phyloP scores from a whole-genome alignment of 805 yeast species.

The Barnettozyma botsteinii region DNA sequence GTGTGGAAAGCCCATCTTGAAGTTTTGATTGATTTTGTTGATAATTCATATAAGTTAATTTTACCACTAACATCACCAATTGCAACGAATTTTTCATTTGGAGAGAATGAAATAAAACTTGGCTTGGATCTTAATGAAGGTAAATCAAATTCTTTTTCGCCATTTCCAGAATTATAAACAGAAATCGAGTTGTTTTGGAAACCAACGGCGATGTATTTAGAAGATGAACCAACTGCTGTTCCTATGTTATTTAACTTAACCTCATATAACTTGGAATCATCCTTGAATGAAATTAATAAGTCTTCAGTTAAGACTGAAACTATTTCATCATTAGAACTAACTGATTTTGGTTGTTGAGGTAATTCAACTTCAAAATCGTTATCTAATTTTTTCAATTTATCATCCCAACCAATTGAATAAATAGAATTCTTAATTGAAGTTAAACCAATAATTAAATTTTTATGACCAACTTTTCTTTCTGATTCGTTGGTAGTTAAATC shows the following conservation, averaged over 20 bases:
- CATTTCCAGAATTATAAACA: slow-evolving; percentile 32
- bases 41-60: slow-evolving; percentile 60
- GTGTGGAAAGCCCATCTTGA: slow-evolving; percentile 96
- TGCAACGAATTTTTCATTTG: slow-evolving; percentile 62
- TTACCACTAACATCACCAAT: slow-evolving; percentile 87
- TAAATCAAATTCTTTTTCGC: slow-evolving; percentile 25
- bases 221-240: slow-evolving; percentile 40
- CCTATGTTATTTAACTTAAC: slow-evolving; percentile 34
- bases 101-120: slow-evolving; percentile 61
- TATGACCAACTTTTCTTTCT: slow-evolving; percentile 41
- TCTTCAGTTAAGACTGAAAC: slow-evolving; percentile 37
- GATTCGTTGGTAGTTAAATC: slow-evolving; percentile 33
- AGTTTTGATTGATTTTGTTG: slow-evolving; percentile 54
- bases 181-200: slow-evolving; percentile 34
- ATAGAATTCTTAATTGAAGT: slow-evolving; percentile 30
- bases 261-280: slow-evolving; percentile 27
- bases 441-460: slow-evolving; percentile 59
- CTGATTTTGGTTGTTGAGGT: slow-evolving; percentile 45
- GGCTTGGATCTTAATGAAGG: slow-evolving; percentile 56
- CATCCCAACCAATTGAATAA: slow-evolving; percentile 86
- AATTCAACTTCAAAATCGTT: slow-evolving; percentile 29
- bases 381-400: slow-evolving; percentile 44
- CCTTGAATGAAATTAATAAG: slow-evolving; percentile 27
- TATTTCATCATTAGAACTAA: slow-evolving; percentile 32
- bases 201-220: slow-evolving; percentile 43